phyloP scores from a whole-genome alignment of 805 yeast genomes.

The Wickerhamomyces canadensis region DNA sequence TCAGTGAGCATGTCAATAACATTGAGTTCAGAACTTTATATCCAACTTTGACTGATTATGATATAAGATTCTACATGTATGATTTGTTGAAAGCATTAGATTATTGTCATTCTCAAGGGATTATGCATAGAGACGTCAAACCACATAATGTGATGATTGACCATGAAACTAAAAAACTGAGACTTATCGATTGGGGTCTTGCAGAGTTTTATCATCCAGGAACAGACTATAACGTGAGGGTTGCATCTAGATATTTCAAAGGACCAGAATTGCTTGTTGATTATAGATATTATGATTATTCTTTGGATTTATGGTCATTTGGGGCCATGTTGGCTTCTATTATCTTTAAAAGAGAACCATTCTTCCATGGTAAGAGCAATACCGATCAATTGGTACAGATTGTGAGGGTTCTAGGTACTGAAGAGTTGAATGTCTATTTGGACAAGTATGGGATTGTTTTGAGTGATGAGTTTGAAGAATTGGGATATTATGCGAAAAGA shows the following conservation, averaged over 20 bases:
- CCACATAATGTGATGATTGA: constrained; percentile 95
- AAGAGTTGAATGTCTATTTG: constrained; percentile 61
- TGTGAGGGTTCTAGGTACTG: constrained; percentile 82
- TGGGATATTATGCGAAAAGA: constrained; percentile 60
- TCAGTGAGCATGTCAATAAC: constrained; percentile 81
- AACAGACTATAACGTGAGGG: constrained; percentile 85
- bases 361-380: constrained; percentile 87
- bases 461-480: constrained; percentile 74
- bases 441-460: constrained; percentile 63
- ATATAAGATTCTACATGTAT: constrained; percentile 77
- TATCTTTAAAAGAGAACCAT: constrained; percentile 84
- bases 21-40: constrained; percentile 82
- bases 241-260: constrained; percentile 86
- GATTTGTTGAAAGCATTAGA: constrained; percentile 81
- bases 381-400: constrained; percentile 90
- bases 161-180: constrained; percentile 52
- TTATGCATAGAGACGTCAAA: constrained; percentile 91
- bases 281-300: constrained; percentile 78
- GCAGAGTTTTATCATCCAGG: constrained; percentile 92
- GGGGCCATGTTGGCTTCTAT: constrained; percentile 92
- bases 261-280: constrained; percentile 89
- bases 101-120: constrained; percentile 88
- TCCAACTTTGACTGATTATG: constrained; percentile 70
- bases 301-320: constrained; percentile 84
- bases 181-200: constrained; percentile 91